phyloP scores from a whole-genome alignment of 768 basidiomycete genomes.

The Hygrocybe coccinea region DNA sequence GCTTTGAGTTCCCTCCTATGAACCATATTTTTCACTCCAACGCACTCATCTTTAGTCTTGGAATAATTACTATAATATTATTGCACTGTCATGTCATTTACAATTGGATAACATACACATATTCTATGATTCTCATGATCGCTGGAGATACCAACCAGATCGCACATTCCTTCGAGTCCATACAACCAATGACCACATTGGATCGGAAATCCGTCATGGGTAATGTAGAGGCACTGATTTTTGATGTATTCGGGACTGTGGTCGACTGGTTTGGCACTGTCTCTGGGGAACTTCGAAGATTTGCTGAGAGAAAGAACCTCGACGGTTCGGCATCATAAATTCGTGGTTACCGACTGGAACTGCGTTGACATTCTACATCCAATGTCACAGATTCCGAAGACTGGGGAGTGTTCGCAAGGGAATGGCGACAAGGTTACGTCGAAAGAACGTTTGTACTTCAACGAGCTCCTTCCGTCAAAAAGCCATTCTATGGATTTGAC shows the following conservation, averaged over 20 bases:
- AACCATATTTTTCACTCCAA: no score
- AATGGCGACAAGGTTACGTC: conserved; percentile 42
- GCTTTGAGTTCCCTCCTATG: background rate
- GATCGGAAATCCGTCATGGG: conserved; percentile 10
- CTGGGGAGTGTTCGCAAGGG: conserved; percentile 34
- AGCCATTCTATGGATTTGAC: background rate
- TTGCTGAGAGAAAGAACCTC: background rate
- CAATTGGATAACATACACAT: no score
- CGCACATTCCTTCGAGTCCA: no score
- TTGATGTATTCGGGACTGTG: conserved; percentile 33
- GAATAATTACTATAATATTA: no score
- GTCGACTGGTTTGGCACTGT: conserved; percentile 27
- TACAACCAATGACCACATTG: no score
- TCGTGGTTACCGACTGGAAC: background rate
- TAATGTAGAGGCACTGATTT: conserved; percentile 28
- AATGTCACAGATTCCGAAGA: conserved; percentile 11
- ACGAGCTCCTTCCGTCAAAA: background rate
- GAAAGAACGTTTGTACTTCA: conserved; percentile 25
- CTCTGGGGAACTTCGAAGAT: conserved; percentile 11
- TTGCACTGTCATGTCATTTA: no score
- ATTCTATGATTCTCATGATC: no score
- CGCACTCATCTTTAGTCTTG: no score
- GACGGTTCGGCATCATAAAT: background rate
- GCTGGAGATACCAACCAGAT: no score
- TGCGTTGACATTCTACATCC: background rate